Evolutionary conservation across 1,284 basidiomycete genomes (phyloP), one percentile per base, ranked within the genome.

Genomic region (Blastosporella zonata): DNA sequence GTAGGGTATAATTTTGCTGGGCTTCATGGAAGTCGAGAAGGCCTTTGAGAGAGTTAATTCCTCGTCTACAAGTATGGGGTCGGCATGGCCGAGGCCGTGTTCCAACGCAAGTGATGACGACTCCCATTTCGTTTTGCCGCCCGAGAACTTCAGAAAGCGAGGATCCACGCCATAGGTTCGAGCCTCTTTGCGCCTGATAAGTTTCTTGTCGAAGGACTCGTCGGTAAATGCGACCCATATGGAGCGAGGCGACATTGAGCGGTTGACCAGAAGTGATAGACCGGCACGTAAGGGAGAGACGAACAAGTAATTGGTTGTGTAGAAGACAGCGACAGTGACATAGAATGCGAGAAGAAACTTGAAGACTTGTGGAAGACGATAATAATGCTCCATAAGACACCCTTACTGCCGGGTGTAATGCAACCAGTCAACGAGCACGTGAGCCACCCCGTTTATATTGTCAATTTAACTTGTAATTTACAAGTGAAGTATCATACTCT

Each of bases 1-100:
- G 68, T 84, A 93, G 0, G 90, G 90, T 15, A 89, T 74, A 45
- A 91, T 79, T 56, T 82, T 81, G 59, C 77, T 83, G 0, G 88
- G 87, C 34, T 79, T 77, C 75, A 87, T 78, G 12, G 80, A 78
- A 48, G 73, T 72, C 2, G 83, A 68, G 57, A 90, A 87, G 2
- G 81, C 79, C 57, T 87, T 87, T 13, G 83, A 84, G 6, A 88
- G 63, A 48, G 82, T 74, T 18, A 77, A 57, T 3, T 67, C 65
- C 56, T 75, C 73, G 44, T 67, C 64, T 54, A 75, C 66, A 20
- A 62, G 34, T 23, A 69, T 60, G 23, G 63, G 61, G n/a, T 59
- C 56, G 38, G 48, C 41, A 44, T 60, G 60, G 15, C 58, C 65
- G 10, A 66, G 64, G 12, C 54, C 53, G 29, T 56, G 50, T 31